These are phyloP conservation scores for Tetrapisispora iriomotensis DNA, from an alignment of 805 yeast genomes.

Conservation along the genomic window DNA sequence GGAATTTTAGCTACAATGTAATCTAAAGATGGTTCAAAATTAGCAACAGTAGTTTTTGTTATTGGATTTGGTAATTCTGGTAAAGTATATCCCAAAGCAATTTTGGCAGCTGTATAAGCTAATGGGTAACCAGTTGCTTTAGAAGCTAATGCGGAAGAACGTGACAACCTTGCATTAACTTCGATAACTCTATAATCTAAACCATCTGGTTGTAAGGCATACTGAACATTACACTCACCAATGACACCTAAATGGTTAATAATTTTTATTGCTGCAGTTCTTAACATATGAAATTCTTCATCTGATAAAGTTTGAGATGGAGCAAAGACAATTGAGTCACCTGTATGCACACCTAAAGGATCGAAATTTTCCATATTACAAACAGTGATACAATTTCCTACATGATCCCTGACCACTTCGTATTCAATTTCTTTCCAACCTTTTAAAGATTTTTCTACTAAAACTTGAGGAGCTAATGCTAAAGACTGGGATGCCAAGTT, in stretches of 20 bases:
- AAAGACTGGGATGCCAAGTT: conserved; percentile 84
- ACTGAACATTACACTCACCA: conserved; percentile 98
- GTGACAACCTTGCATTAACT: conserved; percentile 92
- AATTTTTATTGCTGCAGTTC: conserved; percentile 94
- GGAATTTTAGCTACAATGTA: conserved; percentile 96
- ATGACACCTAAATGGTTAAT: conserved; percentile 97
- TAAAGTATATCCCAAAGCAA: conserved; percentile 87
- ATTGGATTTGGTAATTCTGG: conserved; percentile 95
- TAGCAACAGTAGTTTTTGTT: conserved; percentile 90
- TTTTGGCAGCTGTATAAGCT: conserved; percentile 97
- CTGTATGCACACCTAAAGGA: conserved; percentile 96
- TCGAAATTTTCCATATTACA: conserved; percentile 99
- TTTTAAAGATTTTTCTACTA: conserved; percentile 92
- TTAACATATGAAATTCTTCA: conserved; percentile 95
- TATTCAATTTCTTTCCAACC: conserved; percentile 99
- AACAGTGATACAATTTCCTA: conserved; percentile 94
- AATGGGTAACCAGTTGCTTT: conserved; percentile 98
- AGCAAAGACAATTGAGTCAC: conserved; percentile 98
- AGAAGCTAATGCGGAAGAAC: conserved; percentile 96
- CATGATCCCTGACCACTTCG: conserved; percentile 95
- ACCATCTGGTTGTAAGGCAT: conserved; percentile 92
- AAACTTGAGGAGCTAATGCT: conserved; percentile 84
- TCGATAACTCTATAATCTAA: conserved; percentile 93
- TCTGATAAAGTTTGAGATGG: conserved; percentile 96
- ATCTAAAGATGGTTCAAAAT: conserved; percentile 94